Evolutionary conservation across 2,329 filamentous ascomycete genomes (phyloP).

Genomic region (Diaporthe citrichinensis): DNA sequence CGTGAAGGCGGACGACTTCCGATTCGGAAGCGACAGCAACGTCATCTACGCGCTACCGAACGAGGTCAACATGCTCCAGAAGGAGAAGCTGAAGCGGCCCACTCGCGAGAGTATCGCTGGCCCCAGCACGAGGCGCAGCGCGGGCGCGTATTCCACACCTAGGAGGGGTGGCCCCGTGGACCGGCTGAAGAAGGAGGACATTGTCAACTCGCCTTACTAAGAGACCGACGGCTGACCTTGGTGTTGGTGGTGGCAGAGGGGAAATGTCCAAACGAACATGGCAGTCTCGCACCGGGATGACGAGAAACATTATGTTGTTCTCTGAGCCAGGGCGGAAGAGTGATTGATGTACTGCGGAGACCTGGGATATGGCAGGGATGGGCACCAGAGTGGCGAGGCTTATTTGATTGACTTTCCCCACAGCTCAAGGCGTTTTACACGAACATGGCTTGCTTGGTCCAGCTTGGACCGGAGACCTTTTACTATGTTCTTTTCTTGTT

Average conservation of each 20-base stretch:
- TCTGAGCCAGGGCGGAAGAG: no score
- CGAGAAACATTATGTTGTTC: background rate
- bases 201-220: conserved; percentile 80
- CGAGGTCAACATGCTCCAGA: conserved; percentile 97
- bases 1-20: conserved; percentile 98
- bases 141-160: conserved; percentile 53
- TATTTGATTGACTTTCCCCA: background rate
- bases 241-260: background rate
- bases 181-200: conserved; percentile 79
- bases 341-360: background rate
- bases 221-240: conserved; percentile 11
- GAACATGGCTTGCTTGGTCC: conserved; percentile 11
- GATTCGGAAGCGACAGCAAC: conserved; percentile 96
- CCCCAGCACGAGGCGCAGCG: conserved; percentile 66
- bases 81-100: conserved; percentile 85
- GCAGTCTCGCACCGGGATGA: background rate
- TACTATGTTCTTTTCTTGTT: background rate
- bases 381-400: background rate
- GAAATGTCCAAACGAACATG: background rate
- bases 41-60: conserved; percentile 97
- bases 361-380: background rate
- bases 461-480: background rate
- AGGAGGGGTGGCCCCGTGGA: conserved; percentile 33
- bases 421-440: conserved; percentile 22
- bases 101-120: conserved; percentile 93